A percentile compares a stretch with the other conserved stretches of the same genome.
Conservation (phyloP, 2,329 filamentous ascomycete species). For the Clonostachys rhizophaga region DNA sequence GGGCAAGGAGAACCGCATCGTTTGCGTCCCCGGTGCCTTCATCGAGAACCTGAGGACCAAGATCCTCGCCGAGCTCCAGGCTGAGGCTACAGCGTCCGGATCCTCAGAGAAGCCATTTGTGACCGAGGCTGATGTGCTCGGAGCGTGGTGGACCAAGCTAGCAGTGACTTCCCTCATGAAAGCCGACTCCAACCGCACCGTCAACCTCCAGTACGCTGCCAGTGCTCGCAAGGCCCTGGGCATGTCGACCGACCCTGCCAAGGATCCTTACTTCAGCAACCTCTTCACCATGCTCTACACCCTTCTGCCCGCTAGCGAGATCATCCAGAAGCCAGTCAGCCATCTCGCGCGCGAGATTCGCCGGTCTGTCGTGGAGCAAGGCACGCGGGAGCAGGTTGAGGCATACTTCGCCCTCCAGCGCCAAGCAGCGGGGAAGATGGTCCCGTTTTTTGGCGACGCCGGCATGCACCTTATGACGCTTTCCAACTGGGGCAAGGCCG, state of each 20-base stretch:
- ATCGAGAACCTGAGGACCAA: constrained; percentile 13
- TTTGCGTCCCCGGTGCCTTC: constrained; percentile 23
- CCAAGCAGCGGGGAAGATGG: constrained; percentile 9
- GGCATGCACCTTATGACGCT: constrained; percentile 21
- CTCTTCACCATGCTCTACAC: constrained; percentile 9
- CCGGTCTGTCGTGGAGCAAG: constrained; percentile 18
- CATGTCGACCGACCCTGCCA: not conserved
- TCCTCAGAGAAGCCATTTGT: constrained; percentile 16
- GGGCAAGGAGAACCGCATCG: constrained; percentile 20
- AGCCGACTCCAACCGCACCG: constrained; percentile 8
- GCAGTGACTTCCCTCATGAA: constrained; percentile 13
- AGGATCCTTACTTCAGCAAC: constrained; percentile 13
- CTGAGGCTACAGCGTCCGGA: not conserved
- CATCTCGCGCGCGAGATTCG: constrained; percentile 17
- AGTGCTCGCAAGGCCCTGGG: not conserved
- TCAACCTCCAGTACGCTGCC: constrained; percentile 22
- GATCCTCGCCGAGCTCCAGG: constrained; percentile 15
- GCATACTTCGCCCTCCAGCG: constrained; percentile 15
- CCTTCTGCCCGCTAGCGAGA: constrained; percentile 11
- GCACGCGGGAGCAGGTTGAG: constrained; percentile 23
- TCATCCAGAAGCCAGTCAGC: constrained; percentile 20
- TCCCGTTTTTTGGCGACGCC: constrained; percentile 21
- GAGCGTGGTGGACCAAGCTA: constrained; percentile 26
- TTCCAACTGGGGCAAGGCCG: constrained; percentile 23
- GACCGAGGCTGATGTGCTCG: constrained; percentile 29